Evolutionary conservation across 2,329 filamentous ascomycete genomes (phyloP).

Genomic region (Xylaria sp.): DNA sequence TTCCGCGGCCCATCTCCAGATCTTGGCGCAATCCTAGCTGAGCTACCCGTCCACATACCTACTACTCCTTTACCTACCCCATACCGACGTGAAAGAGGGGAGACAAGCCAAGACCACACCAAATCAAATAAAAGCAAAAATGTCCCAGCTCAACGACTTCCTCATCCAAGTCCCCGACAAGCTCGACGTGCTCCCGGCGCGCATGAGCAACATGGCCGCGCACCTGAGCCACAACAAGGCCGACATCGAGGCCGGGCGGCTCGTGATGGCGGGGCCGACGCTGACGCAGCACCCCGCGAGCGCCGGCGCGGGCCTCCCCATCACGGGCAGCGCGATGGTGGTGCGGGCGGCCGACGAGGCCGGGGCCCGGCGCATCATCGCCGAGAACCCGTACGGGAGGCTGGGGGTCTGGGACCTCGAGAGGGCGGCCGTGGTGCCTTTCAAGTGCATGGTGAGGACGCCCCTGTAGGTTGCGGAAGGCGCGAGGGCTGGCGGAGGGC

Average conservation of each 20-base stretch:
- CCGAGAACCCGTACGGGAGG: constrained; percentile 22
- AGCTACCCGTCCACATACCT: background rate
- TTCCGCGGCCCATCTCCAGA: too few species aligned
- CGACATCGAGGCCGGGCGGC: constrained; percentile 19
- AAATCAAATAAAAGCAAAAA: constrained; percentile 11
- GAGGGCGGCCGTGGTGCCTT: constrained; percentile 21
- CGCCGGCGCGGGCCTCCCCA: constrained; percentile 9
- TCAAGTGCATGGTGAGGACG: constrained; percentile 26
- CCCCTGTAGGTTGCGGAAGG: constrained; percentile 15
- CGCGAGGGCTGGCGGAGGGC: background rate
- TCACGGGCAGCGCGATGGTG: constrained; percentile 27
- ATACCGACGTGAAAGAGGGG: background rate
- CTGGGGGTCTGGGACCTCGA: constrained; percentile 28
- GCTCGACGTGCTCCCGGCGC: constrained; percentile 13
- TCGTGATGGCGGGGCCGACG: constrained; percentile 26
- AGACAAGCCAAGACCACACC: background rate
- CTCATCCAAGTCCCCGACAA: constrained; percentile 26
- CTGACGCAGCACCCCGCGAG: constrained; percentile 18
- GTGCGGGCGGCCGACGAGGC: constrained; percentile 20
- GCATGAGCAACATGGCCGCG: constrained; percentile 17
- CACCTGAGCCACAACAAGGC: constrained; percentile 25
- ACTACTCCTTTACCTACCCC: background rate
- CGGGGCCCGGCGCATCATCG: constrained; percentile 21
- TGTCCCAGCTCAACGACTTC: constrained; percentile 27
- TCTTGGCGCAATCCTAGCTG: too few species aligned